Conservation (phyloP, 2,329 filamentous ascomycete genomes). For the Davidsoniella eucalypti region DNA sequence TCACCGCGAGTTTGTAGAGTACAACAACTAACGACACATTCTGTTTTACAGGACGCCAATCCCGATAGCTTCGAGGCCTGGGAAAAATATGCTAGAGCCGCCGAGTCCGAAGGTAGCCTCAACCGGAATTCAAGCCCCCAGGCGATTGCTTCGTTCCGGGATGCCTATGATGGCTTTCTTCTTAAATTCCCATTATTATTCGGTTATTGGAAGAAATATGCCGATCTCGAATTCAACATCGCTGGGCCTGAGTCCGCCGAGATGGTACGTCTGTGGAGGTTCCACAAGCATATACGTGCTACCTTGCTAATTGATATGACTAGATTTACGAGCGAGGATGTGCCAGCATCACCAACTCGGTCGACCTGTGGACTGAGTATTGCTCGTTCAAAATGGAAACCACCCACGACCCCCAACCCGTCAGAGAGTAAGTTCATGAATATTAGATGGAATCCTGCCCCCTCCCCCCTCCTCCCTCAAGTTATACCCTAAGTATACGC, state of each 20-base stretch:
- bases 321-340: constrained; percentile 92
- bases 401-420: constrained; percentile 81
- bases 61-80: constrained; percentile 86
- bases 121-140: constrained; percentile 94
- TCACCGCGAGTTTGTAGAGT: background rate
- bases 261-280: constrained; percentile 44
- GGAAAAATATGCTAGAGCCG: constrained; percentile 78
- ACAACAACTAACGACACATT: background rate
- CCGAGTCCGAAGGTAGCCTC: constrained; percentile 82
- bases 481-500: constrained; percentile 19
- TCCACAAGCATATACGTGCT: background rate
- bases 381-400: constrained; percentile 97
- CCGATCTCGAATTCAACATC: constrained; percentile 92
- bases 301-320: background rate
- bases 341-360: constrained; percentile 80
- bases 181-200: constrained; percentile 91
- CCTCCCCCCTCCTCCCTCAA: background rate
- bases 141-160: constrained; percentile 71
- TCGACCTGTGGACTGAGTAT: constrained; percentile 95
- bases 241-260: constrained; percentile 93
- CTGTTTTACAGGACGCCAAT: constrained; percentile 37
- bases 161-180: constrained; percentile 82
- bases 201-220: constrained; percentile 99
- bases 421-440: constrained; percentile 92
- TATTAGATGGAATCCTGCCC: constrained; percentile 30